Percentiles rank a stretch among this genome's conserved stretches.
Conservation (phyloP, 306 rosid species). For the Cercis canadensis region DNA sequence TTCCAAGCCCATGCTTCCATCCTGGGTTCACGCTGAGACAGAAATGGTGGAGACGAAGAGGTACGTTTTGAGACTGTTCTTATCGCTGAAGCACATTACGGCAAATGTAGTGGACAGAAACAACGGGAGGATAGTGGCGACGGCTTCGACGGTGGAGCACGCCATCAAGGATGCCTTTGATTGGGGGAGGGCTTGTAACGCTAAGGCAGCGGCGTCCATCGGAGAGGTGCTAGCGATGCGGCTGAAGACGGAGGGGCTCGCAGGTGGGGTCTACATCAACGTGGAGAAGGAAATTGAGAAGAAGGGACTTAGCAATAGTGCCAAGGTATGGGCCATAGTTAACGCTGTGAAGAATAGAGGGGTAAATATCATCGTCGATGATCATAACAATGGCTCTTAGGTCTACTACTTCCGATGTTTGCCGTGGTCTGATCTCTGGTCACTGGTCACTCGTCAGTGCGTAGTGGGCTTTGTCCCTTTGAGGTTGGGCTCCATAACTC, state of each 20-base stretch:
- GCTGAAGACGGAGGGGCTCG: conserved; percentile 50
- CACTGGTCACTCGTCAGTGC: no score
- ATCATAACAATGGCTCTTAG: conserved; percentile 31
- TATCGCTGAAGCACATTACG: conserved; percentile 53
- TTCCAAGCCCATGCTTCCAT: no score
- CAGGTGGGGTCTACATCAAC: conserved; percentile 50
- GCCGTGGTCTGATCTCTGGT: no score
- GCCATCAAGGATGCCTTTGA: conserved; percentile 43
- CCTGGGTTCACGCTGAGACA: no score
- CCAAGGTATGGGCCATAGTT: conserved; percentile 42
- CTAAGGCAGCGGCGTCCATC: conserved; percentile 38
- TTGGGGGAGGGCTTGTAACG: conserved; percentile 40
- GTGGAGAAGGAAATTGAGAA: conserved; percentile 57
- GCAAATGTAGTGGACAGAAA: conserved; percentile 49
- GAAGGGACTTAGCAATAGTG: conserved; percentile 34
- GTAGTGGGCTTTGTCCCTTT: no score
- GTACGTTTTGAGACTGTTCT: conserved; percentile 40
- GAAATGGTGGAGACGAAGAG: conserved; percentile 37
- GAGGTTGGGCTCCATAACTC: no score
- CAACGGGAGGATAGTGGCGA: conserved; percentile 44
- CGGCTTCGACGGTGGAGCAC: conserved; percentile 53
- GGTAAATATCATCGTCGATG: conserved; percentile 21
- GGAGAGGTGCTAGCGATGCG: conserved; percentile 59
- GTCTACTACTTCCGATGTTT: no score
- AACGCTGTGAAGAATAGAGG: conserved; percentile 51